These are phyloP conservation scores for Yarrowia deformans DNA, from an alignment of 805 yeast species.

Conservation along the genomic window DNA sequence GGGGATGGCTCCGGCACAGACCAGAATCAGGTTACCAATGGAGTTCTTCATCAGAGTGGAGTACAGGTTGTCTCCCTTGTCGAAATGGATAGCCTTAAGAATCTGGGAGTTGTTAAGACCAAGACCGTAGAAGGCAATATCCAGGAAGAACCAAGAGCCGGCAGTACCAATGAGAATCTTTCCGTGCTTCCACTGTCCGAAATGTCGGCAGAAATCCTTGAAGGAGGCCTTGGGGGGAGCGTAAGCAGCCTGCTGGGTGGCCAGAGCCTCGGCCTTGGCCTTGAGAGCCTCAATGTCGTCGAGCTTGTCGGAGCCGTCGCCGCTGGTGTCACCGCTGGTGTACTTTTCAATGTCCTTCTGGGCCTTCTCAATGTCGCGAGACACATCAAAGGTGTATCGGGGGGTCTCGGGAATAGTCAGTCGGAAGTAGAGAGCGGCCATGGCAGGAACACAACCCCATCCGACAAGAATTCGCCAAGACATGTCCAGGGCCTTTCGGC, in stretches of 20 bases:
- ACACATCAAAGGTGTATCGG: slow-evolving; percentile 83
- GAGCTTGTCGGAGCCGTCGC: slow-evolving; percentile 56
- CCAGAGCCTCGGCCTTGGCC: slow-evolving; percentile 62
- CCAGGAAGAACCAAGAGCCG: slow-evolving; percentile 68
- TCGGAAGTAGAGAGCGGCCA: slow-evolving; percentile 83
- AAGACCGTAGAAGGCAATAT: slow-evolving; percentile 70
- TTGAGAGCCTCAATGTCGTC: slow-evolving; percentile 55
- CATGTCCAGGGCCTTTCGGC: slow-evolving; percentile 83
- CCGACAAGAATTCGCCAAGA: slow-evolving; percentile 95
- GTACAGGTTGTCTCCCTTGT: slow-evolving; percentile 75
- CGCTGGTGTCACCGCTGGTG: slow-evolving; percentile 56
- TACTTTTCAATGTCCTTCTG: slow-evolving; percentile 55
- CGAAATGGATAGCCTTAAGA: slow-evolving; percentile 58
- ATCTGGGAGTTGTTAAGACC: slow-evolving; percentile 64
- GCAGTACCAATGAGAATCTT: slow-evolving; percentile 69
- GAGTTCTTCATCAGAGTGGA: slow-evolving; percentile 56
- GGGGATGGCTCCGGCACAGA: slow-evolving; percentile 87
- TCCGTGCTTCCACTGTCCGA: slow-evolving; percentile 85
- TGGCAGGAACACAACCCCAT: slow-evolving; percentile 89
- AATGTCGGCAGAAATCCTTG: slow-evolving; percentile 74
- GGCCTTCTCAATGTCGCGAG: slow-evolving; percentile 51
- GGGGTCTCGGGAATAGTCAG: slow-evolving; percentile 95
- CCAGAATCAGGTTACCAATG: slow-evolving; percentile 87
- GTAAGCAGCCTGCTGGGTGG: slow-evolving; percentile 54
- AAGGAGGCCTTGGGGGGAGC: slow-evolving; percentile 79